Percentiles rank a stretch among this genome's conserved stretches.
phyloP scores from a whole-genome alignment of 176 grass and related monocot genomes.

The Cenchrus americanus region DNA sequence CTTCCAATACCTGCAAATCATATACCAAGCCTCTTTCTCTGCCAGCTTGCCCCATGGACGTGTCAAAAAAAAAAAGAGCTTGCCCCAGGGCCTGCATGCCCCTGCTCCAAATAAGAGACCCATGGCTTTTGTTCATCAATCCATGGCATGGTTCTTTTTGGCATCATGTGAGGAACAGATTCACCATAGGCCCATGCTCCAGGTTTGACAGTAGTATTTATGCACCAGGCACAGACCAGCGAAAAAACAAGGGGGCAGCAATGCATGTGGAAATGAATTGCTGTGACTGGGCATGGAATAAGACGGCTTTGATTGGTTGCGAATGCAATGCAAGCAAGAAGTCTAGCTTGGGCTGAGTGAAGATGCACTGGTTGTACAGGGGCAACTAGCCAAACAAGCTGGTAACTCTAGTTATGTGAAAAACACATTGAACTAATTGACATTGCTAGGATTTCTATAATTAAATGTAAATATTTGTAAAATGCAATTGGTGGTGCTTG shows the following conservation, averaged over 20 bases:
- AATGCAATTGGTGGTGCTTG: not conserved
- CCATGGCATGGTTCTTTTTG: not conserved
- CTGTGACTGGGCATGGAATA: not conserved
- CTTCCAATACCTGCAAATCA: not conserved
- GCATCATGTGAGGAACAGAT: not conserved
- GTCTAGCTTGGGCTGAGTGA: not conserved
- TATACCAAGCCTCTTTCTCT: not conserved
- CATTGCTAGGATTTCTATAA: not conserved
- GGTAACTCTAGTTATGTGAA: not conserved
- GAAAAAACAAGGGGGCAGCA: not conserved
- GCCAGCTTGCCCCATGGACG: not conserved
- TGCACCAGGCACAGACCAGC: not conserved
- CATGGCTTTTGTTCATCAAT: not conserved
- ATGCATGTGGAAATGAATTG: not conserved
- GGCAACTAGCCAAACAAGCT: not conserved
- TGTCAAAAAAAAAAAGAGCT: too few species aligned
- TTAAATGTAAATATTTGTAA: constrained; percentile 1
- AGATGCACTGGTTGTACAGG: not conserved
- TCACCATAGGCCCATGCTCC: not conserved
- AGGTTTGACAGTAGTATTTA: not conserved
- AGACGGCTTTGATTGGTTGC: not conserved
- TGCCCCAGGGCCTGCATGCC: not conserved
- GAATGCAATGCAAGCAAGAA: not conserved
- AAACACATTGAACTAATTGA: not conserved
- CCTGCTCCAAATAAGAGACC: not conserved